phyloP scores from a whole-genome alignment of 306 rosid genomes.

The Trifolium repens region DNA sequence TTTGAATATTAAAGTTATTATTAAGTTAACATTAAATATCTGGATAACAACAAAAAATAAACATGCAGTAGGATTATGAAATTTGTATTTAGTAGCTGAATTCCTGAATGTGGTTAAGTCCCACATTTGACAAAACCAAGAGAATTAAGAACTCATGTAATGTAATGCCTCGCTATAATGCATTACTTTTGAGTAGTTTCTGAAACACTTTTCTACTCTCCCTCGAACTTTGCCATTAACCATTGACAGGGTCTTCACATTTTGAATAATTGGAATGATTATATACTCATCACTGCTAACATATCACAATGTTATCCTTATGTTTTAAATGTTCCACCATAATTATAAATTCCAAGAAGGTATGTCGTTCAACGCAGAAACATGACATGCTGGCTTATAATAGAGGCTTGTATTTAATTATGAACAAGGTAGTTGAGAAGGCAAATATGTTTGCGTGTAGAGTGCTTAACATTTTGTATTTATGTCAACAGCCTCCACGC shows the following conservation, averaged over 20 bases:
- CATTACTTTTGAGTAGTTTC: neutral
- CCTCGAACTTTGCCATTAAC: neutral
- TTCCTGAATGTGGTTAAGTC: conserved; percentile 11
- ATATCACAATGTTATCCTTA: conserved; percentile 6
- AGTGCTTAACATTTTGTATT: conserved; percentile 41
- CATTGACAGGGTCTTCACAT: neutral
- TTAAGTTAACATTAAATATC: conserved; percentile 12
- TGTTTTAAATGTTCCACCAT: neutral
- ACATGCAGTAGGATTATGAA: neutral
- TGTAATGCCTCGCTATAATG: neutral
- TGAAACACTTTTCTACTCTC: neutral
- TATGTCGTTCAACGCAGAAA: conserved; percentile 22
- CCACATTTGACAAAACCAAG: conserved; percentile 7
- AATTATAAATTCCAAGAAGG: conserved; percentile 13
- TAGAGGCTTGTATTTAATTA: conserved; percentile 11
- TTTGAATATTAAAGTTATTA: neutral
- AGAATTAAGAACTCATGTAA: neutral
- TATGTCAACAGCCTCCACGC: conserved; percentile 69
- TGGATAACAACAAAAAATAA: conserved; percentile 27
- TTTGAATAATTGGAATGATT: neutral
- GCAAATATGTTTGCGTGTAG: conserved; percentile 2
- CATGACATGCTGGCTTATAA: conserved; percentile 7
- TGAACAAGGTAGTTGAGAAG: conserved; percentile 4
- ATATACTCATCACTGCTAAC: conserved; percentile 1
- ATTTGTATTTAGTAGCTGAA: conserved; percentile 3